Evolutionary conservation across 108 stramenopile genomes (phyloP).

Genomic region (Fragilaria crotonensis): DNA sequence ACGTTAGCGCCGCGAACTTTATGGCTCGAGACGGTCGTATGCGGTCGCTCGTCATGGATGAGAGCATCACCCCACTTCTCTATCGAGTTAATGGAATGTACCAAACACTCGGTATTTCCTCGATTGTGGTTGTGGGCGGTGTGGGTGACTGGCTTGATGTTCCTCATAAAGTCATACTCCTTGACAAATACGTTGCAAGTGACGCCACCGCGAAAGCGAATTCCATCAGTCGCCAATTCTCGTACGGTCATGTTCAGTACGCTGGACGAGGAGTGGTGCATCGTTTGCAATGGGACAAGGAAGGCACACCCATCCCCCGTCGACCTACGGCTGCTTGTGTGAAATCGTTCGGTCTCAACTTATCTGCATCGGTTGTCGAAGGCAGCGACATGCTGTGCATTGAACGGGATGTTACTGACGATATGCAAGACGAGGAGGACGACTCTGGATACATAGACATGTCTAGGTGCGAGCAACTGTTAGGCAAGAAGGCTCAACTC

Average conservation of each 20-base stretch:
- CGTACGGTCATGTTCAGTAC: conserved; percentile 87
- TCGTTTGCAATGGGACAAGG: conserved; percentile 68
- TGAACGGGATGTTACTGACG: neutral
- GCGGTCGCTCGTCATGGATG: conserved; percentile 88
- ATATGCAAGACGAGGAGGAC: conserved; percentile 45
- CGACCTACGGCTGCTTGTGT: conserved; percentile 20
- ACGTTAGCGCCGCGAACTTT: conserved; percentile 94
- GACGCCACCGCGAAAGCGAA: conserved; percentile 79
- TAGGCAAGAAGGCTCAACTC: conserved; percentile 63
- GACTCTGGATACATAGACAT: conserved; percentile 71
- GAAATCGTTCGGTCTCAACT: conserved; percentile 5
- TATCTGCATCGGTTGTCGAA: conserved; percentile 39
- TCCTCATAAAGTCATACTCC: conserved; percentile 78
- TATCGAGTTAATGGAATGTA: conserved; percentile 82
- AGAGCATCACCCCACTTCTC: conserved; percentile 91
- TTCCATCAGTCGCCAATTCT: conserved; percentile 77
- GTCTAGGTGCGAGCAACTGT: conserved; percentile 72
- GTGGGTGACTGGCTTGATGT: conserved; percentile 96
- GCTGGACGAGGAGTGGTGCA: conserved; percentile 85
- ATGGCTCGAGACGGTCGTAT: conserved; percentile 94
- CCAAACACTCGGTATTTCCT: conserved; percentile 64
- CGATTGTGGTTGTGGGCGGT: conserved; percentile 95
- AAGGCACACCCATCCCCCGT: conserved; percentile 44
- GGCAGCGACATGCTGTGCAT: conserved; percentile 24
- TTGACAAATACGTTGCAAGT: conserved; percentile 82